Evolutionary conservation across 2,329 filamentous ascomycete species (phyloP).

Genomic region (Phyllosticta paracitricarpa): DNA sequence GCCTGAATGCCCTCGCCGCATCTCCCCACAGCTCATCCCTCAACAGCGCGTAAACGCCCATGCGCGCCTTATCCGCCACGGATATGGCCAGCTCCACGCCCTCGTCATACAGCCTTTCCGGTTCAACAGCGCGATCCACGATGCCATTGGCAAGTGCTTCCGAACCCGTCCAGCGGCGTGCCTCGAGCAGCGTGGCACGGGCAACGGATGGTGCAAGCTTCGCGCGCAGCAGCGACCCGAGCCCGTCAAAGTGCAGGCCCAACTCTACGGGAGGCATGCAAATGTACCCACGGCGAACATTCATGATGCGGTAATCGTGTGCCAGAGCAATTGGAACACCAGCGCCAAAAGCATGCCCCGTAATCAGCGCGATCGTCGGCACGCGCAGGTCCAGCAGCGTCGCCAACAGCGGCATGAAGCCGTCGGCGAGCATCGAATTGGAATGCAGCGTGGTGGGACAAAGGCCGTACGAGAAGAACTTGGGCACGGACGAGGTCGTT

Average conservation of each 20-base stretch:
- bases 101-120: constrained; percentile 21
- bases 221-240: constrained; percentile 41
- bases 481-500: constrained; percentile 41
- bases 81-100: constrained; percentile 40
- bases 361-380: constrained; percentile 39
- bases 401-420: constrained; percentile 45
- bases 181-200: constrained; percentile 47
- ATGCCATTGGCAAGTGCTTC: constrained; percentile 43
- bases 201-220: constrained; percentile 44
- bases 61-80: constrained; percentile 33
- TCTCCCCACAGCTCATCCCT: constrained; percentile 46
- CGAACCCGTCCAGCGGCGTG: constrained; percentile 44
- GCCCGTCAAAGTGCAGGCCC: constrained; percentile 46
- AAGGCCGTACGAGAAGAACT: constrained; percentile 34
- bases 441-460: constrained; percentile 31
- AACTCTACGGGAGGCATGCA: constrained; percentile 43
- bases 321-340: constrained; percentile 38
- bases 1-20: constrained; percentile 39
- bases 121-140: constrained; percentile 42
- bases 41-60: constrained; percentile 43
- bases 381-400: constrained; percentile 40
- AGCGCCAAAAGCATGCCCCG: constrained; percentile 41
- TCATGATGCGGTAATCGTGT: constrained; percentile 39
- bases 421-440: constrained; percentile 40
- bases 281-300: constrained; percentile 22